Conservation (phyloP, 768 basidiomycete species). For the Russula emetica region DNA sequence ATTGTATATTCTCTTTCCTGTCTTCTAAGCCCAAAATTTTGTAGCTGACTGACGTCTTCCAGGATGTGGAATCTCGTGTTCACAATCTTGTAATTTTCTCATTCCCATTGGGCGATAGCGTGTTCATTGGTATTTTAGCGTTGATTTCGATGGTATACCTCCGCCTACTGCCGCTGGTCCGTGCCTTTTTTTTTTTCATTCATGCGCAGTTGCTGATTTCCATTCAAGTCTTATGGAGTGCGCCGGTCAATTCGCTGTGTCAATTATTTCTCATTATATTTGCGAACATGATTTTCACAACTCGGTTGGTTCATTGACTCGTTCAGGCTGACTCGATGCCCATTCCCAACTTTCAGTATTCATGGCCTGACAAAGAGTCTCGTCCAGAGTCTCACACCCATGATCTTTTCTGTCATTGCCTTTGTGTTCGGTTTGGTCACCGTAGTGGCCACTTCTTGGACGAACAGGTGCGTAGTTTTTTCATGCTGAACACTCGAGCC, state of each 20-base stretch:
- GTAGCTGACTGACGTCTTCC: background rate
- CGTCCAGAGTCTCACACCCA: background rate
- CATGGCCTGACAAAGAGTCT: background rate
- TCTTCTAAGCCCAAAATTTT: no score
- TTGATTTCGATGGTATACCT: rapidly evolving
- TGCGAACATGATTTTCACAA: background rate
- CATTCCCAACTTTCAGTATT: background rate
- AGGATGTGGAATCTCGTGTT: background rate
- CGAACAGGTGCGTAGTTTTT: background rate
- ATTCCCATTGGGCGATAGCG: background rate
- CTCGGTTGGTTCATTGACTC: background rate
- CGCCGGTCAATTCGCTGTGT: background rate
- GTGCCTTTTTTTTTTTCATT: background rate
- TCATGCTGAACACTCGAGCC: background rate
- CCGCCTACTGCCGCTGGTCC: background rate
- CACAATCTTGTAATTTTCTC: background rate
- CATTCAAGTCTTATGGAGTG: slow-evolving; percentile 6
- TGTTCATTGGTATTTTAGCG: background rate
- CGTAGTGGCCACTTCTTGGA: background rate
- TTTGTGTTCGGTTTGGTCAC: slow-evolving; percentile 3
- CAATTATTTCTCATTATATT: slow-evolving; percentile 2
- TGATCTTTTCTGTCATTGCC: background rate
- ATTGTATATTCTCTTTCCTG: background rate
- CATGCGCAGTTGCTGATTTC: background rate
- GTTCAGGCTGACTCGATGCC: background rate